Conservation (phyloP, 2,329 filamentous ascomycete genomes). For the Hypoxylon rubiginosum region DNA sequence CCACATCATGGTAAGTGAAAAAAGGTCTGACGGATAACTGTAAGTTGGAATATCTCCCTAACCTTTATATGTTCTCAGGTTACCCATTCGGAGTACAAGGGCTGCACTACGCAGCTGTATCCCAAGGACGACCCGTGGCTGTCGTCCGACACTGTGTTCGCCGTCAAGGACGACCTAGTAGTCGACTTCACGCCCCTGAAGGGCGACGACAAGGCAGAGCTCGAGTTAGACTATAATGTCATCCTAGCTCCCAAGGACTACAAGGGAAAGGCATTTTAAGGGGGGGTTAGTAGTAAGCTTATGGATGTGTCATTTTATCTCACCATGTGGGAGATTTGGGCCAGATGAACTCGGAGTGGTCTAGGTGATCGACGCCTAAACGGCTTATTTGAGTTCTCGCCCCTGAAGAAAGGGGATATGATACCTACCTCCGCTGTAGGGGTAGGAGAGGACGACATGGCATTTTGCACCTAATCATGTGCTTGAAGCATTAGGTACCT, state of each 20-base stretch:
- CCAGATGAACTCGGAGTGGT: not conserved
- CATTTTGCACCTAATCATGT: conserved; percentile 6
- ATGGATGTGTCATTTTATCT: not conserved
- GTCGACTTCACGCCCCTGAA: conserved; percentile 63
- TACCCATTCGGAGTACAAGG: conserved; percentile 74
- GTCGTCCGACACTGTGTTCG: conserved; percentile 63
- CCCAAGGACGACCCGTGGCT: conserved; percentile 77
- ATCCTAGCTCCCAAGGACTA: conserved; percentile 61
- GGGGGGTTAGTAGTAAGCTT: not conserved
- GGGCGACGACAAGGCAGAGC: conserved; percentile 49
- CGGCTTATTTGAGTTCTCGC: not conserved
- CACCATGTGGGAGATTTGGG: not conserved
- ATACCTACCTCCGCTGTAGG: not conserved
- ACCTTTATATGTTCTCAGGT: conserved; percentile 50
- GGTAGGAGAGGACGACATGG: not conserved
- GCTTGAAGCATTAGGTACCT: not conserved
- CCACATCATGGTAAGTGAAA: conserved; percentile 61
- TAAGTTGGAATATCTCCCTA: conserved; percentile 1
- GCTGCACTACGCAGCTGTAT: conserved; percentile 83
- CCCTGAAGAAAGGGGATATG: not conserved
- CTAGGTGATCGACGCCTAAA: not conserved
- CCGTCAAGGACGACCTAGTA: conserved; percentile 66
- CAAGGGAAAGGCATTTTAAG: conserved; percentile 55
- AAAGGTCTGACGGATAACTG: not conserved
- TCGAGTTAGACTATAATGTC: conserved; percentile 56